Evolutionary conservation across 23 red algal genomes (phyloP), one percentile per base, ranked within the genome.

Genomic region (Gracilariopsis chorda): DNA sequence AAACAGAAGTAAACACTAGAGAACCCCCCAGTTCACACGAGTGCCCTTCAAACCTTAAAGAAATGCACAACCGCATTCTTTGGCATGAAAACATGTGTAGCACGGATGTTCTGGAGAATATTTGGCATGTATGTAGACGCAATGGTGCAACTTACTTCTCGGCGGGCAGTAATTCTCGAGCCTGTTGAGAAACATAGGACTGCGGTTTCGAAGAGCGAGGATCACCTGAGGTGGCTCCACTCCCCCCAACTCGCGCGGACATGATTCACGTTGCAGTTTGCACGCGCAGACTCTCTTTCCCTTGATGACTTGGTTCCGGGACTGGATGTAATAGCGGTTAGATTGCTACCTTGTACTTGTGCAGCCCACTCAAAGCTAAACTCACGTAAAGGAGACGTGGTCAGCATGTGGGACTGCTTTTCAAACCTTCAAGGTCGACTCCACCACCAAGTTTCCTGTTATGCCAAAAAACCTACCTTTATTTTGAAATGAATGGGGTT

Each of bases 231-330:
- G 48, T 80, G 24, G 76, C 49, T 13, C 73, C 73, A 44, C 45
- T 56, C 24, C 73, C 76, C n/a, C 76, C 76, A 80, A 53, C 76
- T 80, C 52, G 51, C 34, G 76, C 48, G 7, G 76, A 80, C 76
- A 80, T 78, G n/a, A 7, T 68, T 68, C 33, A 41, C 33, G n/a
- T n/a, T n/a, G n/a, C n/a, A n/a, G n/a, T n/a, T n/a, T n/a, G n/a
- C n/a, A n/a, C n/a, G n/a, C n/a, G n/a, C n/a, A n/a, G n/a, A n/a
- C n/a, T n/a, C n/a, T n/a, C n/a, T n/a, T n/a, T n/a, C n/a, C n/a
- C n/a, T n/a, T n/a, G n/a, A n/a, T n/a, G n/a, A n/a, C n/a, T n/a
- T n/a, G n/a, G n/a, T n/a, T n/a, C n/a, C 49, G 49, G 16, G 14
- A n/a, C 49, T 55, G 14, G 16, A 14, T 55, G 14, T 55, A 14